Evolutionary conservation across 148 eudicot species (phyloP).

Genomic region (Suaeda aralocaspica): DNA sequence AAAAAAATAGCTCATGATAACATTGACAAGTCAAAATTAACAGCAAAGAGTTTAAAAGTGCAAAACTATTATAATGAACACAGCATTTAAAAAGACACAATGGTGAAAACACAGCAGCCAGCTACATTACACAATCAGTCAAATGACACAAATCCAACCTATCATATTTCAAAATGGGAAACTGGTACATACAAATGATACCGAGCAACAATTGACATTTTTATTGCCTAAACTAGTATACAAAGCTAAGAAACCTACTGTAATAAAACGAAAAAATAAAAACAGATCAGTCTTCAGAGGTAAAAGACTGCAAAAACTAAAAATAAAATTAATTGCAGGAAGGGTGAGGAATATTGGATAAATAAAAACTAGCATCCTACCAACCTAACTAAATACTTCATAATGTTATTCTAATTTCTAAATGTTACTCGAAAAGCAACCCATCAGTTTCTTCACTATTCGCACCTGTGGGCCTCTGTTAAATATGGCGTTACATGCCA

Average conservation of each 20-base stretch:
- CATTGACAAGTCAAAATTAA: too few relatives aligned
- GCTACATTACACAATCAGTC: not conserved
- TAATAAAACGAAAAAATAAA: not conserved
- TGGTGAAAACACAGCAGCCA: too few relatives aligned
- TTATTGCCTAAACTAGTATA: not conserved
- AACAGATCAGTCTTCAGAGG: not conserved
- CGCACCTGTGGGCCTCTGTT: conserved; percentile 14
- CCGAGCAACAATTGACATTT: too few relatives aligned
- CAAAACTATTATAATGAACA: too few relatives aligned
- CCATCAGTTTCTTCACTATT: conserved; percentile 11
- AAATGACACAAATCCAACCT: not conserved
- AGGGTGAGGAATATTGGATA: not conserved
- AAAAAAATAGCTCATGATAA: too few relatives aligned
- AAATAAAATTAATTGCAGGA: not conserved
- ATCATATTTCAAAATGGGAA: too few relatives aligned
- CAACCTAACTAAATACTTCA: conserved; percentile 13
- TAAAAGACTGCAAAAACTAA: not conserved
- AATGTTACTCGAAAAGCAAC: conserved; percentile 36
- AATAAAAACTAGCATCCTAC: not conserved
- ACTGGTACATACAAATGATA: too few relatives aligned
- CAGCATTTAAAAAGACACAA: too few relatives aligned
- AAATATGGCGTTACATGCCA: conserved; percentile 7
- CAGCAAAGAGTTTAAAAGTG: too few relatives aligned
- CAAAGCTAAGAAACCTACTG: not conserved
- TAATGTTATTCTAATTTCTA: conserved; percentile 24